Conservation (phyloP, 2,329 filamentous ascomycete species). For the Ophiostoma piceae region DNA sequence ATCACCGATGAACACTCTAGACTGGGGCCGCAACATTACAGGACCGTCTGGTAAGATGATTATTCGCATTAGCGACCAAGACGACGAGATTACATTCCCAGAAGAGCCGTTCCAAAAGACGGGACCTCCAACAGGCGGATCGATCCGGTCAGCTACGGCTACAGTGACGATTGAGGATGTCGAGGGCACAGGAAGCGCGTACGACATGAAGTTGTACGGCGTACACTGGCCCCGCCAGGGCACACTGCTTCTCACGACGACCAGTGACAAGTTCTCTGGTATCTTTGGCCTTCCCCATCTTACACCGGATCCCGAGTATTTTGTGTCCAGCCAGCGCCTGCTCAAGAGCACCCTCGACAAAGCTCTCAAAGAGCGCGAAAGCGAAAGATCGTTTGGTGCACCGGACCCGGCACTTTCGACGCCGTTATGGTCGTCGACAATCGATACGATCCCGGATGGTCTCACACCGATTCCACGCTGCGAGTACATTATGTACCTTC, state of each 20-base stretch:
- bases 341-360: slow-evolving; percentile 68
- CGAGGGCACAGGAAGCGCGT: slow-evolving; percentile 63
- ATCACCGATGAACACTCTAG: slow-evolving; percentile 32
- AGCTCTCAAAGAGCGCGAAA: slow-evolving; percentile 61
- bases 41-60: slow-evolving; percentile 64
- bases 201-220: slow-evolving; percentile 75
- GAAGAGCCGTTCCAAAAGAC: slow-evolving; percentile 33
- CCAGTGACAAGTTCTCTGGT: slow-evolving; percentile 90
- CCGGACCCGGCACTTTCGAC: slow-evolving; percentile 51
- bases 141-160: slow-evolving; percentile 63
- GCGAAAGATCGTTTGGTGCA: slow-evolving; percentile 49
- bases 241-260: slow-evolving; percentile 74
- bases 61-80: slow-evolving; percentile 58
- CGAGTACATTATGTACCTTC: slow-evolving; percentile 82
- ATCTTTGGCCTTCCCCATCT: slow-evolving; percentile 87
- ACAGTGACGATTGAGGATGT: slow-evolving; percentile 68
- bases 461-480: slow-evolving; percentile 66
- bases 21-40: slow-evolving; percentile 78
- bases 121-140: slow-evolving; percentile 42
- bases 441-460: slow-evolving; percentile 56
- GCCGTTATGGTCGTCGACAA: slow-evolving; percentile 69
- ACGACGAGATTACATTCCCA: slow-evolving; percentile 40
- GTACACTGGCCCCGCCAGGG: slow-evolving; percentile 82
- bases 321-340: slow-evolving; percentile 55
- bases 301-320: slow-evolving; percentile 54